These are phyloP conservation scores for Drechslera avenae DNA, from an alignment of 2,329 filamentous ascomycete species.

Conservation along the genomic window DNA sequence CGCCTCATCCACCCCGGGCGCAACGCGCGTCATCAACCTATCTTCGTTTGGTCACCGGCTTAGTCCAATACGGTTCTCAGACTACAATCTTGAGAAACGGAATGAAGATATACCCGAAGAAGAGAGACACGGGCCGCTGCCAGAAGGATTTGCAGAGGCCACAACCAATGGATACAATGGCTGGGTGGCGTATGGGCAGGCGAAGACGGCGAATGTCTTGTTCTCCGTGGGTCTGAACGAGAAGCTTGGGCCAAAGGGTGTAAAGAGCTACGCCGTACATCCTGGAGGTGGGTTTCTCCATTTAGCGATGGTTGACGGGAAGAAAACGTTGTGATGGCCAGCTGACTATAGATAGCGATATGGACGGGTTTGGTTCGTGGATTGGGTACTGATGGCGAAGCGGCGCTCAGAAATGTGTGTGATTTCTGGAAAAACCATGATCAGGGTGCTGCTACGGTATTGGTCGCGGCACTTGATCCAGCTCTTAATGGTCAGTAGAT, in stretches of 20 bases:
- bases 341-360: slow-evolving; percentile 23
- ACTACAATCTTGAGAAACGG: slow-evolving; percentile 49
- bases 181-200: slow-evolving; percentile 39
- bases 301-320: too few species aligned
- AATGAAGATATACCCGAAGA: slow-evolving; percentile 29
- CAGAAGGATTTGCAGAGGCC: slow-evolving; percentile 23
- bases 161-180: slow-evolving; percentile 32
- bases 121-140: slow-evolving; percentile 27
- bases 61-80: slow-evolving; percentile 49
- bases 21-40: slow-evolving; percentile 37
- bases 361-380: slow-evolving; percentile 36
- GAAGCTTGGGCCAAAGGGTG: slow-evolving; percentile 24
- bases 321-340: neutral
- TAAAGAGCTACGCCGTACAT: slow-evolving; percentile 40
- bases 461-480: slow-evolving; percentile 43
- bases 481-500: slow-evolving; percentile 25
- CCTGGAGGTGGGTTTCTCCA: slow-evolving; percentile 35
- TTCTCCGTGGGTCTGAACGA: slow-evolving; percentile 34
- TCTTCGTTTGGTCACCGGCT: slow-evolving; percentile 38
- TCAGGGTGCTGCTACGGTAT: slow-evolving; percentile 37
- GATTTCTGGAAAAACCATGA: slow-evolving; percentile 43
- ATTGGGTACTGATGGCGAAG: slow-evolving; percentile 36
- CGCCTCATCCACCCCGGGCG: slow-evolving; percentile 38
- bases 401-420: slow-evolving; percentile 30
- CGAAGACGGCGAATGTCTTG: slow-evolving; percentile 40